Evolutionary conservation across 306 rosid species (phyloP), one percentile per base, ranked within the genome.

Genomic region (Fagus sylvatica): DNA sequence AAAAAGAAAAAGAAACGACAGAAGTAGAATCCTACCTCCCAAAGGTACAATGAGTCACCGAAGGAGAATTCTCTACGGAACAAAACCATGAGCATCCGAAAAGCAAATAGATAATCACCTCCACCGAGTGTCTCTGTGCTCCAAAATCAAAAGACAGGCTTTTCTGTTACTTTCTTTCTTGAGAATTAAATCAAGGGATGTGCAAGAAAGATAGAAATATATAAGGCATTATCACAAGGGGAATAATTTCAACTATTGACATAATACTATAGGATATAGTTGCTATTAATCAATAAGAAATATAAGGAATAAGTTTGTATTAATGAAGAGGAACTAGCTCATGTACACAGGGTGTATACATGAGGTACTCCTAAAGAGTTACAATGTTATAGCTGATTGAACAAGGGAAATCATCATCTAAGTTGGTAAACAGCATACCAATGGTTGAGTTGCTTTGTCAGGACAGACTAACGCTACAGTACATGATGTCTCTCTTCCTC

Each of bases 21-120:
- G 78, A 54, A 74, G 40, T 49, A 61, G 22, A 41, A 66, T 76
- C 88, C 65, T 78, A 93, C 99, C 99, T 96, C 99, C 99, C 99
- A 96, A 80, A 96, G 98, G 85, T 86, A 96, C 84, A 96, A 84
- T 7, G 99, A 93, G 80, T 96, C 99, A 78, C 99, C 91, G 76
- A 96, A 96, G 39, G 99, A 96, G 86, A 96, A 96, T 72, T 96
- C 99, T 77, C 99, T 93, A 48, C 99, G 98, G 78, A 96, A 96
- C 83, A 88, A 80, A 86, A 96, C 99, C 99, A 96, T 96, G 59
- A 96, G 96, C 99, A 96, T 96, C 91, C 99, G 96, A 86, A 96
- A 91, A 68, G 99, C 99, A 48, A 96, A 96, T 67, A 96, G 80
- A 86, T 93, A 96, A 78, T 91, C 96, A 53, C 99, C 99, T 82